phyloP scores from a whole-genome alignment of 2,329 filamentous ascomycete genomes.

The Orbilia javanica region DNA sequence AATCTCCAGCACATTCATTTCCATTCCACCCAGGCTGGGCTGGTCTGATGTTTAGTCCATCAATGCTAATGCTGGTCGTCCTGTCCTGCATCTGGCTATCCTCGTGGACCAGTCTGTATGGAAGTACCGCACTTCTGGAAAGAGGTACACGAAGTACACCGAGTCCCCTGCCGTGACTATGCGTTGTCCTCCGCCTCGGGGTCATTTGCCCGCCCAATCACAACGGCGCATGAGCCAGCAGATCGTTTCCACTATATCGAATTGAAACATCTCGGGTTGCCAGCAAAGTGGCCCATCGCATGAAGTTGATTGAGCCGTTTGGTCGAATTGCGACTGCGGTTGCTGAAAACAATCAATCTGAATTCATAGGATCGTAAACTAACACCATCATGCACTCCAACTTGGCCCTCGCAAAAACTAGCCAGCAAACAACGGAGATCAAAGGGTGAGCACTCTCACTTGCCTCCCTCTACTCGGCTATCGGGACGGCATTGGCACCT shows the following conservation, averaged over 20 bases:
- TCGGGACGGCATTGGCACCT: constrained; percentile 45
- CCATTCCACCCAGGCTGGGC: constrained; percentile 27
- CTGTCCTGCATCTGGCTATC: constrained; percentile 42
- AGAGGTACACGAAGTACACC: constrained; percentile 25
- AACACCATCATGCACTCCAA: constrained; percentile 24
- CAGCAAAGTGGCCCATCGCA: constrained; percentile 51
- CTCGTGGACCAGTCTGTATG: constrained; percentile 57
- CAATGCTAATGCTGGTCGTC: not conserved
- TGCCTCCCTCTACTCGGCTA: constrained; percentile 45
- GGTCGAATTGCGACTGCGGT: constrained; percentile 36
- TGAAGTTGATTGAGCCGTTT: constrained; percentile 41
- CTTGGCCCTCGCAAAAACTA: constrained; percentile 16
- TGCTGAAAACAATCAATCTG: constrained; percentile 32
- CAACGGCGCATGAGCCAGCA: constrained; percentile 15
- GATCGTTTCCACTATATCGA: constrained; percentile 44
- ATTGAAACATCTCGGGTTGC: constrained; percentile 56
- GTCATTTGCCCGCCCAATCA: constrained; percentile 52
- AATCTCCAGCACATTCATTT: constrained; percentile 47
- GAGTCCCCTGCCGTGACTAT: constrained; percentile 31
- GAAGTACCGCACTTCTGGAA: constrained; percentile 50
- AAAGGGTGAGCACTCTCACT: constrained; percentile 42
- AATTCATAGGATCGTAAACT: constrained; percentile 26
- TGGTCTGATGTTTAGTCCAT: constrained; percentile 36
- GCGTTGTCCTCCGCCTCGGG: constrained; percentile 47
- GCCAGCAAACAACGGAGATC: constrained; percentile 43